Percentiles rank a stretch among this genome's conserved stretches.
phyloP scores from a whole-genome alignment of 192 early-diverging fungal species.

The Diversispora epigaea region DNA sequence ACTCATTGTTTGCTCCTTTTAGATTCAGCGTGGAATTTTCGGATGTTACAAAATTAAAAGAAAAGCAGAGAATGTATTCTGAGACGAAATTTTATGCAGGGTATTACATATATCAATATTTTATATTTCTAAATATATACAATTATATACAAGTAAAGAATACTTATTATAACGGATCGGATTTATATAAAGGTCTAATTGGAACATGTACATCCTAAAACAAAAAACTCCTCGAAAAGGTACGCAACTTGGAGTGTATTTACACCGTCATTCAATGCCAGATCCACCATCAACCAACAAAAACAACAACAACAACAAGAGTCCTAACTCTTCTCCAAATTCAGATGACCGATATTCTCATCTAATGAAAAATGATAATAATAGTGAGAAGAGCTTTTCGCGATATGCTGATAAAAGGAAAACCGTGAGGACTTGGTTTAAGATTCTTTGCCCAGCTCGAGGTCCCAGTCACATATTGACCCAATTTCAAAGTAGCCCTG shows the following conservation, averaged over 20 bases:
- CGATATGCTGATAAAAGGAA: conserved; percentile 48
- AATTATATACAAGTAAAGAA: no score
- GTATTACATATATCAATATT: conserved; percentile 20
- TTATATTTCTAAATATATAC: neutral
- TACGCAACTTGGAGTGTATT: conserved; percentile 50
- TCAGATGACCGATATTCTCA: conserved; percentile 1
- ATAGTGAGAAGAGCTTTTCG: conserved; percentile 40
- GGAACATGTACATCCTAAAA: conserved; percentile 61
- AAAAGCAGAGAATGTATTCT: conserved; percentile 44
- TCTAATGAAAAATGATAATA: neutral
- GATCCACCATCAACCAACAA: neutral
- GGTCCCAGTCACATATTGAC: conserved; percentile 52
- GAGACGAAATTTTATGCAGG: conserved; percentile 55
- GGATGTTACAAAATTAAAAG: conserved; percentile 40
- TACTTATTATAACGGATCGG: neutral
- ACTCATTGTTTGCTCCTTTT: conserved; percentile 51
- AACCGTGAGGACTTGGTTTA: conserved; percentile 55
- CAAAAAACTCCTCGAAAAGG: conserved; percentile 43
- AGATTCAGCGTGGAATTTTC: conserved; percentile 53
- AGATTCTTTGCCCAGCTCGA: conserved; percentile 49
- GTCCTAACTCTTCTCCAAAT: neutral
- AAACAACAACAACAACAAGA: conserved; percentile 11
- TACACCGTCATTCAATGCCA: conserved; percentile 49
- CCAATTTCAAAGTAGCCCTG: conserved; percentile 56
- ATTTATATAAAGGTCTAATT: conserved; percentile 46